Percentiles rank a stretch among this genome's conserved stretches.
These are phyloP conservation scores for Chalciporus chontae DNA, from an alignment of 768 basidiomycete species.

Conservation along the genomic window DNA sequence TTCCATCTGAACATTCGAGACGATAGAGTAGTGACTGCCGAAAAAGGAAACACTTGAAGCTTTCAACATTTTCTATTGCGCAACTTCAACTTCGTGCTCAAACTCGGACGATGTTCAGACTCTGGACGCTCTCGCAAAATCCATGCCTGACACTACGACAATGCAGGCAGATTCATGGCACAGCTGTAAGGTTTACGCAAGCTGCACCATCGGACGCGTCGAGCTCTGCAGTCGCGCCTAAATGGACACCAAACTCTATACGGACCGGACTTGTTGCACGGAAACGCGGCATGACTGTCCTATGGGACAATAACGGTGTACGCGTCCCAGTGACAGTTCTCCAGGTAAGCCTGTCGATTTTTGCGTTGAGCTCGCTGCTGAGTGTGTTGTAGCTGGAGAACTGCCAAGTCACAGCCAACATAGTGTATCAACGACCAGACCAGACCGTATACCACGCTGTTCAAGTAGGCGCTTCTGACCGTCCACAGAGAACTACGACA, in stretches of 20 bases:
- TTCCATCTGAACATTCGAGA: conserved; percentile 52
- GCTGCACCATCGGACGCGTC: conserved; percentile 17
- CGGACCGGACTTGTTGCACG: conserved; percentile 91
- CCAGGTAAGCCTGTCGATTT: conserved; percentile 56
- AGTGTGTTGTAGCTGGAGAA: conserved; percentile 61
- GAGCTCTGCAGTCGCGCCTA: conserved; percentile 32
- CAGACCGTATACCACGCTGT: conserved; percentile 85
- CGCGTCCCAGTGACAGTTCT: conserved; percentile 90
- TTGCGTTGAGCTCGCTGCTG: conserved; percentile 9
- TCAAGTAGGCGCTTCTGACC: conserved; percentile 84
- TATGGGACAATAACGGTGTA: conserved; percentile 90
- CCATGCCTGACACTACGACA: conserved; percentile 31
- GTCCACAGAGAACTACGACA: conserved; percentile 66
- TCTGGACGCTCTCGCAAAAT: conserved; percentile 44
- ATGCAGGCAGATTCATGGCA: conserved; percentile 44
- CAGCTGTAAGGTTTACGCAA: conserved; percentile 32
- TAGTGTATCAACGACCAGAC: conserved; percentile 60
- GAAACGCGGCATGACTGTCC: conserved; percentile 92
- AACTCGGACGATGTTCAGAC: conserved; percentile 44
- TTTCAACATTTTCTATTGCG: conserved; percentile 4
- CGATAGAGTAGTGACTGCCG: not conserved
- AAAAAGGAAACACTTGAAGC: conserved; percentile 17
- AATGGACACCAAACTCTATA: conserved; percentile 84
- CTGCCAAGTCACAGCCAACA: conserved; percentile 84
- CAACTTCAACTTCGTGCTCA: conserved; percentile 13